Percentiles rank a stretch among this genome's conserved stretches.
These are phyloP conservation scores for Scleroderma bovista DNA, from an alignment of 768 basidiomycete genomes.

Conservation along the genomic window DNA sequence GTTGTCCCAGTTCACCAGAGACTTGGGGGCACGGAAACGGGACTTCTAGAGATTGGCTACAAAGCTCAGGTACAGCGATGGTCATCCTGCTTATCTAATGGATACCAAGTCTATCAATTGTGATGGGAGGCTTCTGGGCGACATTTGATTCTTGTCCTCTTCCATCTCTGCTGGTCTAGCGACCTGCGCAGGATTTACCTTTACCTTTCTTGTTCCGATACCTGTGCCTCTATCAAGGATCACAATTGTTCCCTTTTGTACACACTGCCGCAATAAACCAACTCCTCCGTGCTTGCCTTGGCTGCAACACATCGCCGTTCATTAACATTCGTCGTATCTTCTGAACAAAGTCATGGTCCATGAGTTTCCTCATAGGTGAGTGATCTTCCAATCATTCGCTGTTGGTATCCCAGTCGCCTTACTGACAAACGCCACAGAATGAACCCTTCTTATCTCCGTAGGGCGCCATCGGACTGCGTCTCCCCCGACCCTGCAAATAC, in stretches of 20 bases:
- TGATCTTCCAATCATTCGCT: background rate
- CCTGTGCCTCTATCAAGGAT: no score
- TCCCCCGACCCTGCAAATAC: conserved; percentile 57
- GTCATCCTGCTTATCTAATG: background rate
- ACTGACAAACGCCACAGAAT: background rate
- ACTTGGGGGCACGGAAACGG: no score
- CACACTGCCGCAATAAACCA: no score
- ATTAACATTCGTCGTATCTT: background rate
- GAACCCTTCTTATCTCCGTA: conserved; percentile 3
- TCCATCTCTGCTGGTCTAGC: background rate
- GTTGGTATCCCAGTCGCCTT: background rate
- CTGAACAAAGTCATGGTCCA: background rate
- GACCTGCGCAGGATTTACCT: background rate
- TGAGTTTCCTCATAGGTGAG: background rate
- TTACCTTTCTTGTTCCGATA: background rate
- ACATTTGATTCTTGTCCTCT: background rate
- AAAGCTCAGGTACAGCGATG: no score
- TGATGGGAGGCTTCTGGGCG: no score
- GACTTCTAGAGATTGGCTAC: no score
- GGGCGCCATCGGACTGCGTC: conserved; percentile 18
- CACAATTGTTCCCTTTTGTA: no score
- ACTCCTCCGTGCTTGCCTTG: no score
- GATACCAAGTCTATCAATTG: background rate
- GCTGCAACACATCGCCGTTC: background rate
- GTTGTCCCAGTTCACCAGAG: no score